These are phyloP conservation scores for Metarhizium anisopliae DNA, from an alignment of 2,329 filamentous ascomycete species.

Conservation along the genomic window DNA sequence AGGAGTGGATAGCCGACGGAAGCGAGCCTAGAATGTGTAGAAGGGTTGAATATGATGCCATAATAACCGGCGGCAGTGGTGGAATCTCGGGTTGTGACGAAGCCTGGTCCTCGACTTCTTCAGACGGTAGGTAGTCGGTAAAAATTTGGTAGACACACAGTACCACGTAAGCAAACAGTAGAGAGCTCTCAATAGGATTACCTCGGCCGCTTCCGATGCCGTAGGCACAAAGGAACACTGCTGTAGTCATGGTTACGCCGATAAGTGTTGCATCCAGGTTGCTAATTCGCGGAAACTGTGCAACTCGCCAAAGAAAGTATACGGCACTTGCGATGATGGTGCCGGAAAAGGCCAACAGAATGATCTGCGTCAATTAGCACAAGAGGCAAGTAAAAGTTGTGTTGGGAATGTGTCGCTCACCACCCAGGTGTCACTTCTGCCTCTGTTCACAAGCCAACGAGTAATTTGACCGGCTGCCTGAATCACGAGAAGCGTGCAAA, in stretches of 20 bases:
- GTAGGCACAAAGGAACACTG: constrained; percentile 85
- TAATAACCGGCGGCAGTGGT: constrained; percentile 92
- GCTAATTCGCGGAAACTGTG: constrained; percentile 85
- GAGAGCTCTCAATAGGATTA: constrained; percentile 88
- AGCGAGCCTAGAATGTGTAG: constrained; percentile 74
- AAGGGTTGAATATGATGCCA: constrained; percentile 93
- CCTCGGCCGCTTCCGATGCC: constrained; percentile 90
- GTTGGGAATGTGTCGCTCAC: constrained; percentile 39
- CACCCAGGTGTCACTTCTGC: constrained; percentile 94
- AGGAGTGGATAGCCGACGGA: constrained; percentile 75
- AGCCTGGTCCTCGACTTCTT: constrained; percentile 40
- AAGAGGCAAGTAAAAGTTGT: not conserved
- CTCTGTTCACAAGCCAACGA: constrained; percentile 86
- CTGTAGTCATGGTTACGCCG: constrained; percentile 84
- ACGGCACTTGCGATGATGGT: constrained; percentile 88
- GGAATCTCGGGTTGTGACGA: constrained; percentile 75
- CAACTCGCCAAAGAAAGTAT: constrained; percentile 94
- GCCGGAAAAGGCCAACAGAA: constrained; percentile 76
- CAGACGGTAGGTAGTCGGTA: constrained; percentile 88
- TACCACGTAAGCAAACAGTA: constrained; percentile 96
- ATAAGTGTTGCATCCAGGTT: constrained; percentile 90
- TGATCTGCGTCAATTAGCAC: constrained; percentile 56
- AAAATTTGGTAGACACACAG: constrained; percentile 99
- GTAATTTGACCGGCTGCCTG: constrained; percentile 93
- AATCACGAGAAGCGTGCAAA: constrained; percentile 92